These are phyloP conservation scores for Peronospora farinosa DNA, from an alignment of 352 stramenopile genomes.

Conservation along the genomic window DNA sequence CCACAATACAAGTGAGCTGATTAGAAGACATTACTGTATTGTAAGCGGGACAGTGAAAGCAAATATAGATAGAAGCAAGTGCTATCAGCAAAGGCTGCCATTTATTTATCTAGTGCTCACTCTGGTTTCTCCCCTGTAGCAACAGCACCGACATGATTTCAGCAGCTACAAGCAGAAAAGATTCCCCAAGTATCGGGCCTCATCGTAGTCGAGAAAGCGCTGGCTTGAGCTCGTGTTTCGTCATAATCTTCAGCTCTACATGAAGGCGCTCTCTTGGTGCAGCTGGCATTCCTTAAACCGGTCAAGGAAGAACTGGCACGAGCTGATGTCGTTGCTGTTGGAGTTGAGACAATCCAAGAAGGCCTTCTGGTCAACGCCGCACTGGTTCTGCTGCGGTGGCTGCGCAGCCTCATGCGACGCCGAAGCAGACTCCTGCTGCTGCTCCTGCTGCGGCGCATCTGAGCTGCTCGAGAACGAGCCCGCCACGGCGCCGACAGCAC, in stretches of 20 bases:
- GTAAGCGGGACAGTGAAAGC: background rate
- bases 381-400: conserved; percentile 48
- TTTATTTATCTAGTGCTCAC: conserved; percentile 15
- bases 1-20: too few species aligned
- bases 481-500: conserved; percentile 75
- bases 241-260: conserved; percentile 31
- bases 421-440: conserved; percentile 32
- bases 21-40: background rate
- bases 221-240: conserved; percentile 7
- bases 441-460: conserved; percentile 26
- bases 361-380: conserved; percentile 66
- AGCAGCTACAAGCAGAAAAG: conserved; percentile 3
- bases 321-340: conserved; percentile 82
- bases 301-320: conserved; percentile 87
- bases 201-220: background rate
- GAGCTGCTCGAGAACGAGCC: conserved; percentile 59
- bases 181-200: background rate
- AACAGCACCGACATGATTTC: background rate
- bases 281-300: conserved; percentile 82
- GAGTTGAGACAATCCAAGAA: conserved; percentile 83
- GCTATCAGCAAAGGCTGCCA: conserved; percentile 7
- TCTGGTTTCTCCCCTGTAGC: conserved; percentile 1
- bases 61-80: conserved; percentile 1
- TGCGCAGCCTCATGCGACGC: conserved; percentile 24
- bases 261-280: conserved; percentile 65